Evolutionary conservation across 108 stramenopile genomes (phyloP).

Genomic region (Nitzschia inconspicua): DNA sequence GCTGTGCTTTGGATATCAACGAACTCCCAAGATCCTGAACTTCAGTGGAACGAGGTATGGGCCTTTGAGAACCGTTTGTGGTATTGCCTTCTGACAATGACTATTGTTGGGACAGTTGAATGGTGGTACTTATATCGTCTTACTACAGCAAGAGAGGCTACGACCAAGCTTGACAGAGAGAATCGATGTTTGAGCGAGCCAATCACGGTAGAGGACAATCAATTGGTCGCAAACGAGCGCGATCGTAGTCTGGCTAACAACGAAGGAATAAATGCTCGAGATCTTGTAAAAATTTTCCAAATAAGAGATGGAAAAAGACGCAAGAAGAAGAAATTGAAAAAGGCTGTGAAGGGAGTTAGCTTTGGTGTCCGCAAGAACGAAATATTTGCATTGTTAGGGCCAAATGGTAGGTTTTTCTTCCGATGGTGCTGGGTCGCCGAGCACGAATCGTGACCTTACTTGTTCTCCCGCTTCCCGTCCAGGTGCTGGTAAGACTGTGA

Average conservation of each 20-base stretch:
- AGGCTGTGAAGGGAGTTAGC: conserved; percentile 36
- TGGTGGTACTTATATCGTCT: conserved; percentile 35
- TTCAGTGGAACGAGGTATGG: conserved; percentile 39
- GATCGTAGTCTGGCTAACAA: conserved; percentile 6
- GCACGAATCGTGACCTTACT: not conserved
- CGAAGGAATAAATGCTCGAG: conserved; percentile 38
- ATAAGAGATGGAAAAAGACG: not conserved
- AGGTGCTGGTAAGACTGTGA: conserved; percentile 33
- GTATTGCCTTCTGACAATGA: conserved; percentile 30
- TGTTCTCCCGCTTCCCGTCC: not conserved
- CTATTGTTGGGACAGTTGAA: conserved; percentile 21
- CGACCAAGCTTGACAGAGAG: conserved; percentile 19
- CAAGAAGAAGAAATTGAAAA: conserved; percentile 9
- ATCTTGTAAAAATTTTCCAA: conserved; percentile 30
- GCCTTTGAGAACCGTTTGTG: conserved; percentile 35
- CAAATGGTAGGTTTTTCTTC: conserved; percentile 2
- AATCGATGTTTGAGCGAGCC: no score
- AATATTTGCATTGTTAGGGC: conserved; percentile 21
- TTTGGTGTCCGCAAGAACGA: conserved; percentile 31
- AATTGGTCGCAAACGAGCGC: conserved; percentile 22
- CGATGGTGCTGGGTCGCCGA: not conserved
- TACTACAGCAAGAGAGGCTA: conserved; percentile 10
- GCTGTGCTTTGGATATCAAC: conserved; percentile 24
- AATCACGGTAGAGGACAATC: conserved; percentile 12
- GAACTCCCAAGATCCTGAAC: conserved; percentile 15